phyloP scores from a whole-genome alignment of 139 green algal species.

The Desmodesmus armatus region DNA sequence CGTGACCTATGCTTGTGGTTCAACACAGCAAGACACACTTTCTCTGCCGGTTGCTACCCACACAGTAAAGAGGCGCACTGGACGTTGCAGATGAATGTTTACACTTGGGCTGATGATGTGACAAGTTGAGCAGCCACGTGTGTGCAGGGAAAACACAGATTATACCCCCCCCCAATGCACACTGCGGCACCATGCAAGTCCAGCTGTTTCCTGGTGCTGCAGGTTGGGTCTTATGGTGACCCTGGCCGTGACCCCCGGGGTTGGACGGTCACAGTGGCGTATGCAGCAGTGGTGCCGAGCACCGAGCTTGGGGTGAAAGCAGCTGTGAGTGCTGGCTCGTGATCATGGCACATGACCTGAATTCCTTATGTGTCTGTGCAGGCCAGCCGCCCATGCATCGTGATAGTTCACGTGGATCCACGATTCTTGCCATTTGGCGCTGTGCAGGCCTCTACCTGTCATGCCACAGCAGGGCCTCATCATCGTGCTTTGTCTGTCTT shows the following conservation, averaged over 20 bases:
- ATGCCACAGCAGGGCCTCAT: not conserved
- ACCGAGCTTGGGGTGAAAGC: slow-evolving; percentile 36
- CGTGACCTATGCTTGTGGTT: too few species aligned
- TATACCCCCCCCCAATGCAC: too few species aligned
- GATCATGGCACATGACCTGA: not conserved
- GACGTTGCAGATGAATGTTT: not conserved
- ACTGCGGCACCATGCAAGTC: too few species aligned
- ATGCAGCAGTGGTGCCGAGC: slow-evolving; percentile 79
- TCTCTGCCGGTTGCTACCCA: too few species aligned
- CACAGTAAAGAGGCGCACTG: not conserved
- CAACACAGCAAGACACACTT: too few species aligned
- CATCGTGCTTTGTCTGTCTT: not conserved
- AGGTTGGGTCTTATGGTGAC: slow-evolving; percentile 89
- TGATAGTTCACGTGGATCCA: not conserved
- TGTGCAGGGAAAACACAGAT: not conserved
- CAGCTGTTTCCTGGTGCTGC: too few species aligned
- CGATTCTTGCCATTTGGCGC: too few species aligned
- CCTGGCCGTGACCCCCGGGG: slow-evolving; percentile 86
- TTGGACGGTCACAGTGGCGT: slow-evolving; percentile 87
- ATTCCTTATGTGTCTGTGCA: not conserved
- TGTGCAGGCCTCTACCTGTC: not conserved
- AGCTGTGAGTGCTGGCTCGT: too few species aligned
- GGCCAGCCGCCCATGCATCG: not conserved
- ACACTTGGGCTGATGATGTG: too few species aligned
- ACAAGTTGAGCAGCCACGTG: not conserved